Conservation (phyloP, 495 filamentous ascomycete species). For the Hyaloscypha variabilis region DNA sequence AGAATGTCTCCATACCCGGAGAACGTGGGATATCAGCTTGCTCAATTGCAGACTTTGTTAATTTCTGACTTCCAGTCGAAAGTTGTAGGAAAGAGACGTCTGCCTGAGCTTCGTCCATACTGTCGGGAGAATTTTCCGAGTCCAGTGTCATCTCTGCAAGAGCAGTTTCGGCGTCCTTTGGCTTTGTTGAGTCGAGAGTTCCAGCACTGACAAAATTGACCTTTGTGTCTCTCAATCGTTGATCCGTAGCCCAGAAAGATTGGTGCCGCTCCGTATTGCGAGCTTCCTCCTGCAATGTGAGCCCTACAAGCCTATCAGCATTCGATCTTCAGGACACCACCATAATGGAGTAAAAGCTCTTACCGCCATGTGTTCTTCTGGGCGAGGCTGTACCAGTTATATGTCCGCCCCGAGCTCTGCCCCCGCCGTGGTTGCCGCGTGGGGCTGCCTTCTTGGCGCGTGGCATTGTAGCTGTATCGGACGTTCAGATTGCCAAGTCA, state of each 20-base stretch:
- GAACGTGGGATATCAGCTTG: not conserved
- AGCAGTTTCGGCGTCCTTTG: conserved; percentile 29
- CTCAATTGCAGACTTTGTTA: not conserved
- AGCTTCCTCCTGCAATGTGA: conserved; percentile 70
- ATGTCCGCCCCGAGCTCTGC: not conserved
- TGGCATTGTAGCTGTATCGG: not conserved
- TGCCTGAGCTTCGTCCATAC: conserved; percentile 10
- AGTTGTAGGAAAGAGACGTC: not conserved
- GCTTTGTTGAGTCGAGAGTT: conserved; percentile 46
- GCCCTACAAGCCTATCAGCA: conserved; percentile 9
- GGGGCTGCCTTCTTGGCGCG: conserved; percentile 10
- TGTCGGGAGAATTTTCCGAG: conserved; percentile 3
- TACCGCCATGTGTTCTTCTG: conserved; percentile 9
- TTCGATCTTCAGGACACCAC: not conserved
- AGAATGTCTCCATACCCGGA: conserved; percentile 9
- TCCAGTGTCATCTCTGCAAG: conserved; percentile 30
- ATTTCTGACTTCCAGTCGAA: not conserved
- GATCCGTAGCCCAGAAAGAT: conserved; percentile 40
- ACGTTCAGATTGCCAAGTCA: not conserved
- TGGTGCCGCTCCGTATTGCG: conserved; percentile 70
- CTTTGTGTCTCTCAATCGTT: conserved; percentile 50
- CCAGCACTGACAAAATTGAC: conserved; percentile 79
- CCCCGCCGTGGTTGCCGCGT: conserved; percentile 1
- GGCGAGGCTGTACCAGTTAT: conserved; percentile 13
- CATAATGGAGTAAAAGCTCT: not conserved